These are phyloP conservation scores for Volvariella volvacea DNA, from an alignment of 1,284 basidiomycete genomes.

Conservation along the genomic window DNA sequence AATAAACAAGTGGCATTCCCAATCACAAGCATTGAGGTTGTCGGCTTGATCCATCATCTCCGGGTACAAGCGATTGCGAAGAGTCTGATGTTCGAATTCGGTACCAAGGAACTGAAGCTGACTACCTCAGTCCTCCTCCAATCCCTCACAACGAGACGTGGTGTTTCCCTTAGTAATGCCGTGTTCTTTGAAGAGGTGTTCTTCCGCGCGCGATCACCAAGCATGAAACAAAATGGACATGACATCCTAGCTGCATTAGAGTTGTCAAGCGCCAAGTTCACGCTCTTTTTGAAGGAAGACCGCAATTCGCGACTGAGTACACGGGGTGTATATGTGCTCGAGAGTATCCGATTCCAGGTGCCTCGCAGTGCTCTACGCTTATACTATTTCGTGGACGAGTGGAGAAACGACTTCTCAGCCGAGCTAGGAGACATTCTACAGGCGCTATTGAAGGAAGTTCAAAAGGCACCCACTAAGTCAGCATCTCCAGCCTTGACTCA, in stretches of 20 bases:
- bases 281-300: slow-evolving; percentile 39
- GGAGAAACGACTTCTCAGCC: slow-evolving; percentile 72
- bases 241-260: slow-evolving; percentile 55
- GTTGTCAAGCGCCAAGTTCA: slow-evolving; percentile 38
- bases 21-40: slow-evolving; percentile 21
- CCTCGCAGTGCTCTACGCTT: slow-evolving; percentile 75
- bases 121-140: slow-evolving; percentile 21
- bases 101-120: slow-evolving; percentile 31
- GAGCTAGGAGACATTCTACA: slow-evolving; percentile 61
- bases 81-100: slow-evolving; percentile 39
- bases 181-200: slow-evolving; percentile 41
- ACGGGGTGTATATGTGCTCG: slow-evolving; percentile 39
- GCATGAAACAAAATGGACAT: slow-evolving; percentile 31
- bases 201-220: slow-evolving; percentile 51
- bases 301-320: slow-evolving; percentile 25
- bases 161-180: slow-evolving; percentile 41
- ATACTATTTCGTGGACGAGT: slow-evolving; percentile 72
- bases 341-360: slow-evolving; percentile 47
- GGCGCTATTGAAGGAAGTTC: slow-evolving; percentile 57
- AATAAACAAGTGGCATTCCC: slow-evolving; percentile 9
- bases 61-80: slow-evolving; percentile 46
- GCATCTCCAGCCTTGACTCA: slow-evolving; percentile 20
- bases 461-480: slow-evolving; percentile 27
- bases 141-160: slow-evolving; percentile 13
- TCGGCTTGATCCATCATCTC: slow-evolving; percentile 31